Evolutionary conservation across 192 early-diverging fungal species (phyloP).

Genomic region (Podochytrium sp.): DNA sequence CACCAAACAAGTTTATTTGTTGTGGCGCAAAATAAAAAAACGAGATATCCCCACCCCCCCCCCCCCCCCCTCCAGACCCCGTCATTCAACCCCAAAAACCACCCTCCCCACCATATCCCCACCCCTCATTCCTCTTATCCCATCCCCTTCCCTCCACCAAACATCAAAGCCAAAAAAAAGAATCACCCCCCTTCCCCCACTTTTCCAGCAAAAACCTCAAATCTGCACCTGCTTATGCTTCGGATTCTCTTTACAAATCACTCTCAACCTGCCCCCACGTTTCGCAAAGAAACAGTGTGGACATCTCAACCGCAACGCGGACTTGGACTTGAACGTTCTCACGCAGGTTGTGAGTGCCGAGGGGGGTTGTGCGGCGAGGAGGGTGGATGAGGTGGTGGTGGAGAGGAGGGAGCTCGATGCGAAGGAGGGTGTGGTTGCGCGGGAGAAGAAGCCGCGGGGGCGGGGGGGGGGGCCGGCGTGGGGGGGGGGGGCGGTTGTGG

Average conservation of each 20-base stretch:
- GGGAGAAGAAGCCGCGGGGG: not conserved
- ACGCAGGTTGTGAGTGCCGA: not conserved
- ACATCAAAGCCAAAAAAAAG: not conserved
- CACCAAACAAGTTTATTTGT: too few relatives aligned
- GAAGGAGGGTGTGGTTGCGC: not conserved
- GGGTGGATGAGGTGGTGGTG: not conserved
- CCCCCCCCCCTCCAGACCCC: too few relatives aligned
- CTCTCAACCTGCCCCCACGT: conserved; percentile 82
- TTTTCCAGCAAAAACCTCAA: conserved; percentile 41
- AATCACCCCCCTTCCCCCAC: not conserved
- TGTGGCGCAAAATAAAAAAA: too few relatives aligned
- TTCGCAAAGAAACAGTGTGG: conserved; percentile 86
- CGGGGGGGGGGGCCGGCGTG: too few relatives aligned
- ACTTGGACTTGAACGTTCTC: conserved; percentile 77
- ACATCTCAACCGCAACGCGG: conserved; percentile 88
- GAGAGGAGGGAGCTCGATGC: not conserved
- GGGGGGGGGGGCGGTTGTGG: too few relatives aligned
- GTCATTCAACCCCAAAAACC: too few relatives aligned
- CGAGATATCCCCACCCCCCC: too few relatives aligned
- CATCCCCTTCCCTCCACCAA: not conserved
- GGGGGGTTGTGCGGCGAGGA: not conserved
- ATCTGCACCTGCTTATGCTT: conserved; percentile 96
- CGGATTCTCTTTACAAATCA: conserved; percentile 88
- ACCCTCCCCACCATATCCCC: too few relatives aligned
- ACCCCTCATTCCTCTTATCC: too few relatives aligned